Conservation (phyloP, 2,329 filamentous ascomycete genomes). For the Ophiosphaerella herpotricha region DNA sequence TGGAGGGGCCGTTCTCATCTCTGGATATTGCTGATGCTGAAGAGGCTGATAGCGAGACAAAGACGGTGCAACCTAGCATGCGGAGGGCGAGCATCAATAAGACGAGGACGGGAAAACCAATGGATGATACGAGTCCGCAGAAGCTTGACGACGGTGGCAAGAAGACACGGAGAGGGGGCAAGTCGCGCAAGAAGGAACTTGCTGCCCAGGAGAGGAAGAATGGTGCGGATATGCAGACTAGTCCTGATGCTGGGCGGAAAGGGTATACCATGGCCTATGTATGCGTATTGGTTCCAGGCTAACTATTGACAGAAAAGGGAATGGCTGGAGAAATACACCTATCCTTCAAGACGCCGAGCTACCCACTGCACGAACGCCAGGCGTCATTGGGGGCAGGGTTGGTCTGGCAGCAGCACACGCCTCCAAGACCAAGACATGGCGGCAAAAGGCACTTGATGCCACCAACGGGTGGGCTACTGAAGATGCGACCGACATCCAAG, state of each 20-base stretch:
- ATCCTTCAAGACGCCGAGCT: conserved; percentile 64
- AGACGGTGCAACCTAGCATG: conserved; percentile 24
- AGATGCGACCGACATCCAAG: conserved; percentile 91
- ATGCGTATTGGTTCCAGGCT: conserved; percentile 11
- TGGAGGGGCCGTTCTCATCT: conserved; percentile 47
- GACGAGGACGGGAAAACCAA: conserved; percentile 47
- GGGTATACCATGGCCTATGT: conserved; percentile 39
- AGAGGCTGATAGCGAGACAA: conserved; percentile 44
- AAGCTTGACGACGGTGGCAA: conserved; percentile 48
- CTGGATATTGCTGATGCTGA: conserved; percentile 47
- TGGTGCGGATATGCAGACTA: conserved; percentile 29
- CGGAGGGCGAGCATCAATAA: conserved; percentile 47
- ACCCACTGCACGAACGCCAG: conserved; percentile 42
- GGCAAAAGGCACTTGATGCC: conserved; percentile 57
- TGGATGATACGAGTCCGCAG: conserved; percentile 40
- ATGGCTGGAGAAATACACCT: conserved; percentile 71
- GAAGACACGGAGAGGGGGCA: conserved; percentile 52
- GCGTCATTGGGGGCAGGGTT: conserved; percentile 45
- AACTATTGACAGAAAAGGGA: conserved; percentile 53
- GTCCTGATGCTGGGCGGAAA: conserved; percentile 37
- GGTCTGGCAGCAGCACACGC: conserved; percentile 43
- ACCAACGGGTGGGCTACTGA: conserved; percentile 93
- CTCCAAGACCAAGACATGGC: conserved; percentile 50
- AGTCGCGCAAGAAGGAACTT: conserved; percentile 52
- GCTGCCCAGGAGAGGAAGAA: conserved; percentile 48